phyloP scores from a whole-genome alignment of 768 basidiomycete species.

The Clitopilus passeckerianus region DNA sequence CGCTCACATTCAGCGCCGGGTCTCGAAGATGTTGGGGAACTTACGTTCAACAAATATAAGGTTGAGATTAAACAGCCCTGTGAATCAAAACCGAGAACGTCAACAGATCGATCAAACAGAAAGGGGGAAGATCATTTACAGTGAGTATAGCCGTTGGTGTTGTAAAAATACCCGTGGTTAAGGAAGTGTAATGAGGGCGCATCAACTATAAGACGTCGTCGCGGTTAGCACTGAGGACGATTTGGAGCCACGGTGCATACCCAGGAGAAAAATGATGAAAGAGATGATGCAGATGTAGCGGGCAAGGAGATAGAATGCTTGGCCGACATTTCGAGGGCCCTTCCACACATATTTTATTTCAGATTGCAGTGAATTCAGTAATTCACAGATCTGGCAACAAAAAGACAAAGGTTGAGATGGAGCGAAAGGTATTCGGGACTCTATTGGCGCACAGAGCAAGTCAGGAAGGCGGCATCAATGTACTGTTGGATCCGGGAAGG shows the following conservation, averaged over 20 bases:
- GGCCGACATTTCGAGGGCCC: background rate
- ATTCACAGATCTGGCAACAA: background rate
- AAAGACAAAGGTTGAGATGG: background rate
- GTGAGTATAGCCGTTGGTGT: background rate
- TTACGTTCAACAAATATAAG: background rate
- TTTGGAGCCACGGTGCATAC: background rate
- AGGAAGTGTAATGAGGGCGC: background rate
- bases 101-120: background rate
- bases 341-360: background rate
- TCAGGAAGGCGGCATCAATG: background rate
- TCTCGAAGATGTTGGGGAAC: background rate
- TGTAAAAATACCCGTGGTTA: background rate
- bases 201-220: background rate
- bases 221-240: background rate
- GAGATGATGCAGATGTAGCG: background rate
- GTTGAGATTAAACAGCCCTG: background rate
- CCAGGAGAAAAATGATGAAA: background rate
- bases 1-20: background rate
- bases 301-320: background rate
- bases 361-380: background rate
- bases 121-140: background rate
- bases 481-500: background rate
- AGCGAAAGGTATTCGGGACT: background rate
- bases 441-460: background rate
- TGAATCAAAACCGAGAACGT: background rate